These are phyloP conservation scores for Kwoniella sp. DNA, from an alignment of 768 basidiomycete species.

Conservation along the genomic window DNA sequence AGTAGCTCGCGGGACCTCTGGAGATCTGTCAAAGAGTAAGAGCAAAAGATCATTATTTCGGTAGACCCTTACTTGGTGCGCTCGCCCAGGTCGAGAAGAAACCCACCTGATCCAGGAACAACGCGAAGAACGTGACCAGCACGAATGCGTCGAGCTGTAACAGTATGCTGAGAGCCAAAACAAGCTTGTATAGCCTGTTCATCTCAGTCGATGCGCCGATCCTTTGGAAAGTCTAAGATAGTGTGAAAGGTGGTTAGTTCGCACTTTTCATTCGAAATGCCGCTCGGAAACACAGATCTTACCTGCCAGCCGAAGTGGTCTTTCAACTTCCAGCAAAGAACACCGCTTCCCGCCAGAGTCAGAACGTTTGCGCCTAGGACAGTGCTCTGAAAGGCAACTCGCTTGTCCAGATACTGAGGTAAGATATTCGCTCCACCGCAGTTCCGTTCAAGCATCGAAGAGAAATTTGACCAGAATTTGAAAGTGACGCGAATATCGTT, in stretches of 20 bases:
- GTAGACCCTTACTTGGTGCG: no score
- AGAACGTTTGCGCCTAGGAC: conserved; percentile 1
- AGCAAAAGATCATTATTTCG: no score
- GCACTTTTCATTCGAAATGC: not conserved
- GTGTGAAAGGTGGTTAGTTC: not conserved
- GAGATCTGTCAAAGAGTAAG: conserved; percentile 8
- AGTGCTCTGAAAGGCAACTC: conserved; percentile 7
- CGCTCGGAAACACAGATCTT: not conserved
- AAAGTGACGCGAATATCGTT: conserved; percentile 6
- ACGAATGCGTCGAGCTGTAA: conserved; percentile 23
- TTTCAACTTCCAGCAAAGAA: conserved; percentile 19
- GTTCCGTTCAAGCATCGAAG: not conserved
- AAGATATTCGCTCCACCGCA: conserved; percentile 6
- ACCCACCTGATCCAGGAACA: conserved; percentile 25
- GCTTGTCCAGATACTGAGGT: not conserved
- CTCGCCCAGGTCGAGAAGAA: no score
- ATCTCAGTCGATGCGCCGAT: conserved; percentile 11
- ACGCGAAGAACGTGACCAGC: conserved; percentile 17
- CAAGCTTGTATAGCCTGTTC: conserved; percentile 21
- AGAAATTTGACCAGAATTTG: conserved; percentile 9
- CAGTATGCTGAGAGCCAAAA: conserved; percentile 14
- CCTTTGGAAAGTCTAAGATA: conserved; percentile 15
- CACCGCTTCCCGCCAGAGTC: conserved; percentile 6
- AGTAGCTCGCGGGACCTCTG: conserved; percentile 13
- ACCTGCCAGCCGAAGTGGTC: conserved; percentile 22